phyloP scores from a whole-genome alignment of 2,329 filamentous ascomycete genomes.

The Exophiala sp. region DNA sequence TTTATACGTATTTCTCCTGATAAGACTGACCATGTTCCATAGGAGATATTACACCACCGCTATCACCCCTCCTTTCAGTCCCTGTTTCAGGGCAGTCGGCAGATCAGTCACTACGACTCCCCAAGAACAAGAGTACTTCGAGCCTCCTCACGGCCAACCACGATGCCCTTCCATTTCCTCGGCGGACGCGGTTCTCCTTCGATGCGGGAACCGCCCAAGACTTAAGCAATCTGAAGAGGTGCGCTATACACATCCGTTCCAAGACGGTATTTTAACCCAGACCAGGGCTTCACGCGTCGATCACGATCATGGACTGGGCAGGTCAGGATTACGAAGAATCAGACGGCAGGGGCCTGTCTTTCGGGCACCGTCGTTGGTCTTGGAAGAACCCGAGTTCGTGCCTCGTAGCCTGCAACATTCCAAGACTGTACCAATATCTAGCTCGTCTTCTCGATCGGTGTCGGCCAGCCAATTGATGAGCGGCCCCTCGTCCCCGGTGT shows the following conservation, averaged over 20 bases:
- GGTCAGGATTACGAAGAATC: constrained; percentile 85
- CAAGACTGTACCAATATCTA: constrained; percentile 62
- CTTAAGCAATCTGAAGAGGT: constrained; percentile 70
- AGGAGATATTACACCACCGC: constrained; percentile 20
- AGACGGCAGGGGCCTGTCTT: constrained; percentile 68
- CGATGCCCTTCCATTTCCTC: constrained; percentile 53
- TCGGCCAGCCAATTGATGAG: constrained; percentile 46
- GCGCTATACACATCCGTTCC: constrained; percentile 33
- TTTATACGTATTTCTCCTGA: not conserved
- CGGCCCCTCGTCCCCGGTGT: constrained; percentile 62
- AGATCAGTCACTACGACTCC: constrained; percentile 30
- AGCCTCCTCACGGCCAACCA: constrained; percentile 42
- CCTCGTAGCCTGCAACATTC: constrained; percentile 57
- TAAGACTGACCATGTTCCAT: constrained; percentile 6
- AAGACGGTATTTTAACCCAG: constrained; percentile 9
- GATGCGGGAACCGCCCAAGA: constrained; percentile 63
- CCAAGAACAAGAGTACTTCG: constrained; percentile 47
- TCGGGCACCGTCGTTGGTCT: constrained; percentile 56
- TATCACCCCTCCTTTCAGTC: constrained; percentile 19
- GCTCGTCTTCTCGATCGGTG: constrained; percentile 44
- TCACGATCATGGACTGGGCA: constrained; percentile 79
- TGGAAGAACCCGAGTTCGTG: constrained; percentile 56
- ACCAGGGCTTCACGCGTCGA: constrained; percentile 74
- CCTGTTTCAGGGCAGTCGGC: constrained; percentile 9
- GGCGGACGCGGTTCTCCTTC: constrained; percentile 67